A percentile compares a stretch with the other conserved stretches of the same genome.
phyloP scores from a whole-genome alignment of 768 basidiomycete genomes.

The Pleurotus cornucopiae region DNA sequence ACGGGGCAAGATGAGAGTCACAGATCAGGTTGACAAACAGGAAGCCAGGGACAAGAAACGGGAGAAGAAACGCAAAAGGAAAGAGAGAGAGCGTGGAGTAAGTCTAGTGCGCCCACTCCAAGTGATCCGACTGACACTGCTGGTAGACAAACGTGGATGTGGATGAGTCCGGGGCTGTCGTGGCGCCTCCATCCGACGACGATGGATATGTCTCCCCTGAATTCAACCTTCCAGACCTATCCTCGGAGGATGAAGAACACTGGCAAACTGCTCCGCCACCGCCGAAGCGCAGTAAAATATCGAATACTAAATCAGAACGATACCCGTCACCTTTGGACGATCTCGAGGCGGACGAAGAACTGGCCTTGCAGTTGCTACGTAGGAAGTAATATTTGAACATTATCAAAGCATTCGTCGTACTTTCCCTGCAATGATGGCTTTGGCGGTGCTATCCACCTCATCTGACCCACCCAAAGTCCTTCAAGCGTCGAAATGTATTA shows the following conservation, averaged over 20 bases:
- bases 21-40: conserved; percentile 73
- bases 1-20: conserved; percentile 62
- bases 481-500: not conserved
- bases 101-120: not conserved
- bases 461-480: no score
- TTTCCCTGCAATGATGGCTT: no score
- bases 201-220: conserved; percentile 73
- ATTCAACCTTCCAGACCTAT: conserved; percentile 45
- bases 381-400: conserved; percentile 10
- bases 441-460: no score
- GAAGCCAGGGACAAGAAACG: conserved; percentile 75
- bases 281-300: conserved; percentile 23
- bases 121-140: no score
- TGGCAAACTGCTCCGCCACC: conserved; percentile 26
- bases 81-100: conserved; percentile 12
- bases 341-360: conserved; percentile 38
- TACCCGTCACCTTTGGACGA: conserved; percentile 12
- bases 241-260: conserved; percentile 27
- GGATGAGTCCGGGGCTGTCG: not conserved
- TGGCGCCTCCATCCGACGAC: conserved; percentile 28
- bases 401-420: no score
- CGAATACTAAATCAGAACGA: conserved; percentile 11
- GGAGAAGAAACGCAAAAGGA: conserved; percentile 23
- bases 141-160: not conserved
- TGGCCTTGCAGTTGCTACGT: conserved; percentile 60